Evolutionary conservation across 805 yeast species (phyloP).

Genomic region (Sugiyamaella qingdaonensis): DNA sequence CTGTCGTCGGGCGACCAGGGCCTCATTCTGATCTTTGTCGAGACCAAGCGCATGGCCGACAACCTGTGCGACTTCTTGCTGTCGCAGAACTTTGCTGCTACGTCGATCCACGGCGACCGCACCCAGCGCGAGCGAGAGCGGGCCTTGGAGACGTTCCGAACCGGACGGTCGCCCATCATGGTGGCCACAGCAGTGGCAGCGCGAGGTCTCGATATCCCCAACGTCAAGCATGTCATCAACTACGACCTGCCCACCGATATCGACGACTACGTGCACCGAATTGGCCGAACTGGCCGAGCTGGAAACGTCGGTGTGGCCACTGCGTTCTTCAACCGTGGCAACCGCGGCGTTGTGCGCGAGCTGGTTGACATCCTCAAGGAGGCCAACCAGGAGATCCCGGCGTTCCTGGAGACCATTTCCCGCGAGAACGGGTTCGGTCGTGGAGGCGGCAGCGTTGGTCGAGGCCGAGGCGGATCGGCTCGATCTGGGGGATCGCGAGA

Average conservation of each 20-base stretch:
- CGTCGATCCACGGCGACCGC: conserved; percentile 99
- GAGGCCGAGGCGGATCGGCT: conserved; percentile 37
- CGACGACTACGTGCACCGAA: conserved; percentile 98
- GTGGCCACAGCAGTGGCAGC: conserved; percentile 99
- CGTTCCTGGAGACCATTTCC: conserved; percentile 71
- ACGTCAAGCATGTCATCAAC: conserved; percentile 96
- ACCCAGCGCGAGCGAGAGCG: conserved; percentile 96
- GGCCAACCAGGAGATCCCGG: conserved; percentile 97
- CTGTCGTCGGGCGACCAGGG: conserved; percentile 75
- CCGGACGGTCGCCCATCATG: conserved; percentile 86
- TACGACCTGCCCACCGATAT: conserved; percentile 95
- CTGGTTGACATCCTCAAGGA: conserved; percentile 81
- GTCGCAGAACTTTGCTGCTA: conserved; percentile 88
- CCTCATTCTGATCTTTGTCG: conserved; percentile 90
- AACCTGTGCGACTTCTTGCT: conserved; percentile 87
- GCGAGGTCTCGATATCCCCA: conserved; percentile 99
- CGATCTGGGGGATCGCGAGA: conserved; percentile 44
- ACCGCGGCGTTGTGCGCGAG: conserved; percentile 83
- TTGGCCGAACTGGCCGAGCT: conserved; percentile 99
- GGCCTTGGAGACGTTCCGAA: conserved; percentile 90
- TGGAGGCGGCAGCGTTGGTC: conserved; percentile 52
- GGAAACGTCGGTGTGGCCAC: conserved; percentile 99
- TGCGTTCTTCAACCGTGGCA: conserved; percentile 96
- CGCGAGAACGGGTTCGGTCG: conserved; percentile 65
- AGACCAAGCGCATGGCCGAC: conserved; percentile 98